Evolutionary conservation across 371 early-diverging fungal species (phyloP).

Genomic region (Mortierella sp.): DNA sequence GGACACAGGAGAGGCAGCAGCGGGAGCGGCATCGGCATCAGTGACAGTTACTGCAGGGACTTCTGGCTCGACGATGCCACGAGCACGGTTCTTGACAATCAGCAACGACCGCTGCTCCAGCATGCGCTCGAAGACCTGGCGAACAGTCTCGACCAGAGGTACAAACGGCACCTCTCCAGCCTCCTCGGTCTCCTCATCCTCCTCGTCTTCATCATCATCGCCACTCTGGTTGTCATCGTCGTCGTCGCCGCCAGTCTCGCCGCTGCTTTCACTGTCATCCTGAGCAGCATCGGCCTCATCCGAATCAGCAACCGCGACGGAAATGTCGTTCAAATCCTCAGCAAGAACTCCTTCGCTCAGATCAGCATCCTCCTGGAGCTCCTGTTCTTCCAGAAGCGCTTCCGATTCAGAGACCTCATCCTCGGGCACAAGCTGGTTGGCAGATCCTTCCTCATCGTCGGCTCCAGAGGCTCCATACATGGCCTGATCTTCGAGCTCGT

Average conservation of each 20-base stretch:
- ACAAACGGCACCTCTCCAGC: constrained; percentile 15
- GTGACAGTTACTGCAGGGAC: background rate
- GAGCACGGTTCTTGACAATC: constrained; percentile 54
- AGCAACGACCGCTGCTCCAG: constrained; percentile 42
- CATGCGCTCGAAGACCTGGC: constrained; percentile 55
- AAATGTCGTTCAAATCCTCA: constrained; percentile 32
- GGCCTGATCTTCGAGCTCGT: constrained; percentile 4
- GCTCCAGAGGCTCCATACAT: background rate
- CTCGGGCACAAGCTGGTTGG: constrained; percentile 12
- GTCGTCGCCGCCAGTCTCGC: constrained; percentile 6
- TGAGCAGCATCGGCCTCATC: background rate
- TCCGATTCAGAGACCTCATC: constrained; percentile 47
- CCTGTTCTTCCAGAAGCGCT: constrained; percentile 34
- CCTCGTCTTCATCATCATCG: background rate
- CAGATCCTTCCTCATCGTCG: constrained; percentile 17
- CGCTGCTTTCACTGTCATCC: background rate
- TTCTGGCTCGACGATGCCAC: constrained; percentile 40
- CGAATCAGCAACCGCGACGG: background rate
- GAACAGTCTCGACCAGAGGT: constrained; percentile 45
- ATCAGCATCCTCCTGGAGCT: constrained; percentile 24
- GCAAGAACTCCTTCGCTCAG: constrained; percentile 33
- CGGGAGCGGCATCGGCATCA: background rate
- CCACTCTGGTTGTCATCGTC: constrained; percentile 6
- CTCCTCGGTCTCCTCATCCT: background rate
- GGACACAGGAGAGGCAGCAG: background rate